phyloP scores from a whole-genome alignment of 2,329 filamentous ascomycete genomes.

The Epicoccum nigrum region DNA sequence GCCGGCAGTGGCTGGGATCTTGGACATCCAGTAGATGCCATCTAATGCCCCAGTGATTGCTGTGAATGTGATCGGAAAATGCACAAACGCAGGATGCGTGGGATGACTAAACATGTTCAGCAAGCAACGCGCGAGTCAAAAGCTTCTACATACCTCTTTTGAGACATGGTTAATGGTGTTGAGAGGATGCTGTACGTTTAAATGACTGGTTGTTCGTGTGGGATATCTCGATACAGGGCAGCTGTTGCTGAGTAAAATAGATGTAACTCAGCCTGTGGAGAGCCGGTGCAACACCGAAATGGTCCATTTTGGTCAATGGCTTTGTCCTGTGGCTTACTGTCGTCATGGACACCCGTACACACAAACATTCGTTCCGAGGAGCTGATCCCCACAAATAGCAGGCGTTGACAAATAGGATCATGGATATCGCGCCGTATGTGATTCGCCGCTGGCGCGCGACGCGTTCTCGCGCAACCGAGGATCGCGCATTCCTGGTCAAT shows the following conservation, averaged over 20 bases:
- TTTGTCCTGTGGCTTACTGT: slow-evolving; percentile 15
- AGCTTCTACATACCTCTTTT: slow-evolving; percentile 5
- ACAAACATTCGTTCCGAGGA: slow-evolving; percentile 11
- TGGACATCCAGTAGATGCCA: slow-evolving; percentile 44
- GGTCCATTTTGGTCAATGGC: neutral
- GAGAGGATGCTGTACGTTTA: neutral
- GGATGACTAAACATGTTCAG: slow-evolving; percentile 45
- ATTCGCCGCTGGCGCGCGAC: slow-evolving; percentile 9
- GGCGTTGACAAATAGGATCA: neutral
- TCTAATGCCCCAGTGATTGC: slow-evolving; percentile 52
- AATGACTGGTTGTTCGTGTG: neutral
- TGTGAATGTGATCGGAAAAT: slow-evolving; percentile 57
- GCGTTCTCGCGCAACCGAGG: neutral
- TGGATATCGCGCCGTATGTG: neutral
- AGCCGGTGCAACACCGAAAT: slow-evolving; percentile 8
- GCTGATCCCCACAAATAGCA: neutral
- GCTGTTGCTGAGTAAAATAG: neutral
- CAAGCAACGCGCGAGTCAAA: neutral
- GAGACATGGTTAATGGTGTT: slow-evolving; percentile 6
- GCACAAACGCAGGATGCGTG: slow-evolving; percentile 54
- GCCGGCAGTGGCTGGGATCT: slow-evolving; percentile 41
- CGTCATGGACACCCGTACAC: slow-evolving; percentile 13
- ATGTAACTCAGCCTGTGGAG: slow-evolving; percentile 8
- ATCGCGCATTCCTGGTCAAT: slow-evolving; percentile 5
- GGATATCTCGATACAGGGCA: neutral